phyloP scores from a whole-genome alignment of 1,284 basidiomycete genomes.

The Apiotrichum porosum region DNA sequence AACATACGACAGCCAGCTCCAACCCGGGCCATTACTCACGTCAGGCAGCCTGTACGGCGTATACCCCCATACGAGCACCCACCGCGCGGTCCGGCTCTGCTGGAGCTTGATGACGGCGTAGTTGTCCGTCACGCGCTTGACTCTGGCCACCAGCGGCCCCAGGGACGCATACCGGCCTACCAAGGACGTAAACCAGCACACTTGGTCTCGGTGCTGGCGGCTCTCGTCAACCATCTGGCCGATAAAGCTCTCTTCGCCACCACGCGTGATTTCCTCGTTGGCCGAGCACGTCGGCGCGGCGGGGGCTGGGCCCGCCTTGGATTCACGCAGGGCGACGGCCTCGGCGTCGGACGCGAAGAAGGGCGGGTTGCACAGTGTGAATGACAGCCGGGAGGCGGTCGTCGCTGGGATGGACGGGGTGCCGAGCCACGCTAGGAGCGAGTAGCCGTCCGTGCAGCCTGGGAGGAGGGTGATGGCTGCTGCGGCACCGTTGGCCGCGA shows the following conservation, averaged over 20 bases:
- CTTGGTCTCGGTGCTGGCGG: too few species aligned
- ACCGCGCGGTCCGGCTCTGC: constrained; percentile 80
- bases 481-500: constrained; percentile 52
- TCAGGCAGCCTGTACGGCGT: constrained; percentile 63
- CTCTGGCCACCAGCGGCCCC: constrained; percentile 55
- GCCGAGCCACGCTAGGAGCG: neutral
- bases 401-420: neutral
- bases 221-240: constrained; percentile 72
- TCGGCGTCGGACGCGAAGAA: constrained; percentile 76
- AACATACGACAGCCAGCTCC: neutral
- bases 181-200: constrained; percentile 84
- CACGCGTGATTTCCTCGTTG: constrained; percentile 77
- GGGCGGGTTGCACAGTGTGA: constrained; percentile 93
- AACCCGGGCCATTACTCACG: constrained; percentile 53
- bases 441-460: neutral
- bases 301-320: constrained; percentile 61
- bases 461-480: constrained; percentile 1
- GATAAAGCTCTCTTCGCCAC: constrained; percentile 81
- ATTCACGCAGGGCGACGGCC: constrained; percentile 56
- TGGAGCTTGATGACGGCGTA: constrained; percentile 76
- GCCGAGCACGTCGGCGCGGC: constrained; percentile 77
- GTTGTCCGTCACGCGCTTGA: constrained; percentile 67
- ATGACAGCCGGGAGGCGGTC: too few species aligned
- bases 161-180: constrained; percentile 79
- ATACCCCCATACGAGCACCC: constrained; percentile 85